Conservation (phyloP, 495 filamentous ascomycete genomes). For the Penicillium silybi region DNA sequence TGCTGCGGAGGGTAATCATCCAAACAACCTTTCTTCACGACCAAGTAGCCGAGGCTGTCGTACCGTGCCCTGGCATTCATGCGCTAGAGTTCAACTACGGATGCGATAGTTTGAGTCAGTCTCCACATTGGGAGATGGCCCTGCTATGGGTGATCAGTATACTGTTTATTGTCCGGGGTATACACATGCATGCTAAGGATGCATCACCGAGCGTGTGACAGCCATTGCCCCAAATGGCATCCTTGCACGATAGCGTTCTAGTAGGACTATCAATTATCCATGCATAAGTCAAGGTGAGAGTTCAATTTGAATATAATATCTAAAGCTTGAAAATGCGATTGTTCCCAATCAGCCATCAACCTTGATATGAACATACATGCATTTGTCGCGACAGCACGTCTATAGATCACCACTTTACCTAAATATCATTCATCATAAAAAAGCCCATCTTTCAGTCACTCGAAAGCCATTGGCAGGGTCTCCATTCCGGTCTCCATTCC, state of each 20-base stretch:
- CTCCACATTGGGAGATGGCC: neutral
- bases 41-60: slow-evolving; percentile 1
- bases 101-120: neutral
- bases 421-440: neutral
- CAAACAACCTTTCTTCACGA: neutral
- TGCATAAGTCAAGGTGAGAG: no score
- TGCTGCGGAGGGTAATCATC: neutral
- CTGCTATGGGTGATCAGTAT: neutral
- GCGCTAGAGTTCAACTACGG: neutral
- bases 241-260: no score
- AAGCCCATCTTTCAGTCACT: neutral
- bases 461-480: no score
- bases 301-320: no score
- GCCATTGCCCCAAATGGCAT: neutral
- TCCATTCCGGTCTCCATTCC: no score
- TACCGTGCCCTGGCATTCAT: neutral
- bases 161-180: neutral
- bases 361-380: neutral
- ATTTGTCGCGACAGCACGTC: neutral
- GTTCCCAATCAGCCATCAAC: no score
- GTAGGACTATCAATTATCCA: no score
- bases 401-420: neutral
- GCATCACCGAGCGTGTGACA: neutral
- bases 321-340: no score
- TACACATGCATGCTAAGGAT: neutral